Evolutionary conservation across 805 yeast species (phyloP), one percentile per base, ranked within the genome.

Genomic region (Huiozyma naganishii): DNA sequence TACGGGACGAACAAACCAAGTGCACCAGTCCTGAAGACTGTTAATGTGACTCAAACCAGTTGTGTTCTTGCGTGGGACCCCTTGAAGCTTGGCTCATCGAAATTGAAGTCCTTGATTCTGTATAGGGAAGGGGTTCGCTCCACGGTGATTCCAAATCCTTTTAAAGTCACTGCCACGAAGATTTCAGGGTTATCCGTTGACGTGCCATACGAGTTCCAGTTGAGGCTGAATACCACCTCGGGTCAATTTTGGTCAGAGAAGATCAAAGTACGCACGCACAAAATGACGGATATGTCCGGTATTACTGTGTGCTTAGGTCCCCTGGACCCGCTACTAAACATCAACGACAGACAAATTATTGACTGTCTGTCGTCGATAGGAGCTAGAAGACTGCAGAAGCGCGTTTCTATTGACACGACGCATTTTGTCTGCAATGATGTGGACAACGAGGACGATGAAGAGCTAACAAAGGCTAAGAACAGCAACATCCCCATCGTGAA

Each of bases 31-130:
- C 70, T 92, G 49, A 73, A 76, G 43, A 68, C 79, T 35, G 73
- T 77, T 43, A 92, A 90, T 59, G 79, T 83, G 40, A 90, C 98
- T 1, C 98, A 92, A 61, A 92, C 98, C 0, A 80, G 92, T 42
- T 86, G 95, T 61, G 97, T 89, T 13, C 72, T 92, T 48, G 95
- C 86, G 59, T 92, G 98, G 98, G 97, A 88, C 47, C 75, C 80
- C 9, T 68, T 92, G 42, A 79, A 83, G 40, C 66, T 88, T 45
- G 97, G 95, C 7, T 82, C 95, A 1, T 80, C 97, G 2, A 75
- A 74, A 39, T 70, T 92, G 52, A 83, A 80, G 59, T 77, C 85
- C 36, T 69, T 92, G 52, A 77, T 83, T 8, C 70, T 92, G 41
- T 87, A 77, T 66, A 85, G 88, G 59, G 60, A 59, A 33, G 62